phyloP scores from a whole-genome alignment of 2,329 filamentous ascomycete species.

The Aureobasidium uvarum region DNA sequence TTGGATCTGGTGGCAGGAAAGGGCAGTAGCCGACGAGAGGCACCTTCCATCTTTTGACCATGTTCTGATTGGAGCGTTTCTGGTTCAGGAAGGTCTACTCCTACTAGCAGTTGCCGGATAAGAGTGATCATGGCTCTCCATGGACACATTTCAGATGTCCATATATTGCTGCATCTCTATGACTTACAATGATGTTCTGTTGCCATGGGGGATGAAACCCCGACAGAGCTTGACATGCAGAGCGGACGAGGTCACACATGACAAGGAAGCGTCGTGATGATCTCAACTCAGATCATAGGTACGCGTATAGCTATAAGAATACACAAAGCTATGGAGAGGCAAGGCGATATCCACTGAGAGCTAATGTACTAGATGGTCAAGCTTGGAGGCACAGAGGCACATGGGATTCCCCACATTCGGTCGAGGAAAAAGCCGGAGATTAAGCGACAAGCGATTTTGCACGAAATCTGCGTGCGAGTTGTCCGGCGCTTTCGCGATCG shows the following conservation, averaged over 20 bases:
- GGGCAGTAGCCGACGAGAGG: not conserved
- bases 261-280: too few relatives aligned
- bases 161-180: too few relatives aligned
- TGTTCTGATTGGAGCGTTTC: not conserved
- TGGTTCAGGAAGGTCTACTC: not conserved
- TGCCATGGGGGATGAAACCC: too few relatives aligned
- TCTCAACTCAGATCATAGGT: too few relatives aligned
- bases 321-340: too few relatives aligned
- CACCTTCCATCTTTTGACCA: not conserved
- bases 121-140: too few relatives aligned
- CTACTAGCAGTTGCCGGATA: too few relatives aligned
- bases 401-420: not conserved
- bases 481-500: not conserved
- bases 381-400: not conserved
- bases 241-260: not conserved
- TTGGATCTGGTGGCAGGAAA: not conserved
- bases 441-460: constrained; percentile 8
- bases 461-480: constrained; percentile 11
- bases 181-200: too few relatives aligned
- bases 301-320: too few relatives aligned
- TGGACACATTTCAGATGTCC: too few relatives aligned
- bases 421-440: not conserved
- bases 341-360: too few relatives aligned
- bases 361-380: not conserved
- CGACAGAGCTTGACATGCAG: not conserved